Evolutionary conservation across 2,329 filamentous ascomycete genomes (phyloP).

Genomic region (Aspergillus sp.): DNA sequence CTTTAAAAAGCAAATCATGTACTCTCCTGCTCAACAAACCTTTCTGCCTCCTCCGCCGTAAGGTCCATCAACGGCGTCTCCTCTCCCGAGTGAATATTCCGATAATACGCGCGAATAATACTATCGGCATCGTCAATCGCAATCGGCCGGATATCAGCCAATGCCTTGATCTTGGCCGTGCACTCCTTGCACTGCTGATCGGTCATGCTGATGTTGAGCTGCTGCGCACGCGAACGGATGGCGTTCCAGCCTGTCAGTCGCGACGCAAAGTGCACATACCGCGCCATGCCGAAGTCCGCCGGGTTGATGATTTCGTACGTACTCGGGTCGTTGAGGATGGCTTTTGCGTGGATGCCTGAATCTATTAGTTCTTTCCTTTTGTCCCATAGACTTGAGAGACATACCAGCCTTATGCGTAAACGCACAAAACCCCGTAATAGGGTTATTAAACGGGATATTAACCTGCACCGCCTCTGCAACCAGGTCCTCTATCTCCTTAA

Average conservation of each 20-base stretch:
- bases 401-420: constrained; percentile 76
- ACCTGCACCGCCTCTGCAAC: constrained; percentile 79
- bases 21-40: too few species aligned
- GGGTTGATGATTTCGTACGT: constrained; percentile 93
- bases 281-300: constrained; percentile 76
- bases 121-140: constrained; percentile 86
- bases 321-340: constrained; percentile 78
- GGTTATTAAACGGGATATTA: constrained; percentile 84
- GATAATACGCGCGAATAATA: constrained; percentile 79
- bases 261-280: constrained; percentile 84
- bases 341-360: constrained; percentile 70
- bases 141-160: constrained; percentile 82
- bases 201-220: constrained; percentile 76
- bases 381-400: too few species aligned
- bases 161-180: constrained; percentile 86
- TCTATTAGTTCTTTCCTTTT: too few species aligned
- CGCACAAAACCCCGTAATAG: constrained; percentile 75
- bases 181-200: constrained; percentile 74
- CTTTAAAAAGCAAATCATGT: too few species aligned
- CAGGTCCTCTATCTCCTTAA: constrained; percentile 84
- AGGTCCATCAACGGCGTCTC: constrained; percentile 62
- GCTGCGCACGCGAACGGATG: constrained; percentile 84
- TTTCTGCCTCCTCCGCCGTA: constrained; percentile 55
- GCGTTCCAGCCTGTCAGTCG: constrained; percentile 91
- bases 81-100: constrained; percentile 60